Evolutionary conservation across 768 basidiomycete genomes (phyloP).

Genomic region (Rhizopogon roseolus): DNA sequence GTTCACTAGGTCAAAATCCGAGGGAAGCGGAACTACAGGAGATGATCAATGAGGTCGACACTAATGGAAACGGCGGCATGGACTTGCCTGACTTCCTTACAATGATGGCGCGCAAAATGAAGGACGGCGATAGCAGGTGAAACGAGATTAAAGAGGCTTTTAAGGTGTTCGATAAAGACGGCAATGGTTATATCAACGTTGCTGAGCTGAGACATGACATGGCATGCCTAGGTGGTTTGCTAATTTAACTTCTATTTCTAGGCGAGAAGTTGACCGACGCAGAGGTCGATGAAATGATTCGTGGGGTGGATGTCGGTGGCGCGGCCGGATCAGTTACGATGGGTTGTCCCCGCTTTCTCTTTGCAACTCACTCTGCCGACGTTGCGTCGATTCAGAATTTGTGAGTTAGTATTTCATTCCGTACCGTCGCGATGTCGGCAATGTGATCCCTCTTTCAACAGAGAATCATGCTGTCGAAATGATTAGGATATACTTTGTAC

Average conservation of each 20-base stretch:
- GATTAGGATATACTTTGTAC: conserved; percentile 15
- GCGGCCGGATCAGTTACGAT: conserved; percentile 89
- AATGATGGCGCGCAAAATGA: conserved; percentile 87
- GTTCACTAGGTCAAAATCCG: conserved; percentile 88
- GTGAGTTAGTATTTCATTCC: conserved; percentile 46
- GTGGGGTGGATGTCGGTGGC: conserved; percentile 92
- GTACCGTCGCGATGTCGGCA: conserved; percentile 1
- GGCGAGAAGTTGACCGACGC: conserved; percentile 84
- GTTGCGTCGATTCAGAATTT: conserved; percentile 48
- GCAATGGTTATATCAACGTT: conserved; percentile 84
- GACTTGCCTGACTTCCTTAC: conserved; percentile 83
- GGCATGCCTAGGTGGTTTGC: conserved; percentile 68
- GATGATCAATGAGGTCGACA: conserved; percentile 95
- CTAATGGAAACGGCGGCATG: conserved; percentile 84
- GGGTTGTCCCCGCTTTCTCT: conserved; percentile 36
- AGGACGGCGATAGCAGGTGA: conserved; percentile 88
- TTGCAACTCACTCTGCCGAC: conserved; percentile 1
- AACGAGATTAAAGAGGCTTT: conserved; percentile 95
- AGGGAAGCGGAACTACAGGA: conserved; percentile 89
- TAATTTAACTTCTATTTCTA: conserved; percentile 17
- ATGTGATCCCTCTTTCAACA: conserved; percentile 20
- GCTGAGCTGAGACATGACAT: conserved; percentile 89
- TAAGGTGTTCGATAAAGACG: conserved; percentile 96
- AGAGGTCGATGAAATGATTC: conserved; percentile 96
- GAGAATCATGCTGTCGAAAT: conserved; percentile 81